Evolutionary conservation across 2,329 filamentous ascomycete genomes (phyloP).

Genomic region (Periconia digitata): DNA sequence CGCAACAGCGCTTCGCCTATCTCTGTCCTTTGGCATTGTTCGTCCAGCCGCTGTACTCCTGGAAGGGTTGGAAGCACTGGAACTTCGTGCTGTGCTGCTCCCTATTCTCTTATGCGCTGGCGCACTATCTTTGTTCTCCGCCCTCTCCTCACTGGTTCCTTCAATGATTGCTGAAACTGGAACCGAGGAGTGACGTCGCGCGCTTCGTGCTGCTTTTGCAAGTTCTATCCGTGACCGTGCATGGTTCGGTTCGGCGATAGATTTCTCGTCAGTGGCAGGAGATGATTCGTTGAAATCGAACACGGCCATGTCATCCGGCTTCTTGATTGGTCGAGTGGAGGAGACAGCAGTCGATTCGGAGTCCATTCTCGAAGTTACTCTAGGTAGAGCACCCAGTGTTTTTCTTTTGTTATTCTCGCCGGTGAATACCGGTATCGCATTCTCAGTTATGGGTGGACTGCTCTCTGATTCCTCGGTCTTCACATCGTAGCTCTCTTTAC

Average conservation of each 20-base stretch:
- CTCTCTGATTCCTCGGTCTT: conserved; percentile 21
- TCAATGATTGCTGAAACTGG: conserved; percentile 16
- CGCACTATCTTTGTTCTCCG: conserved; percentile 17
- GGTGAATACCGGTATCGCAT: conserved; percentile 38
- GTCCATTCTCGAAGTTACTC: not conserved
- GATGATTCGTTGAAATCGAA: conserved; percentile 43
- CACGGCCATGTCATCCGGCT: conserved; percentile 36
- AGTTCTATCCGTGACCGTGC: conserved; percentile 29
- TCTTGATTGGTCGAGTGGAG: conserved; percentile 7
- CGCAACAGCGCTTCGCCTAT: conserved; percentile 5
- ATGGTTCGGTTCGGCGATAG: not conserved
- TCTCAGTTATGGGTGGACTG: conserved; percentile 31
- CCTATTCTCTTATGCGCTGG: conserved; percentile 29
- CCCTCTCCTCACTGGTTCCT: conserved; percentile 1
- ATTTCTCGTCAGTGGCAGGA: conserved; percentile 18
- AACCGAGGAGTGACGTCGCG: conserved; percentile 38
- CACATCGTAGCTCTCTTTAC: conserved; percentile 16
- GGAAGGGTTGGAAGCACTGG: conserved; percentile 14
- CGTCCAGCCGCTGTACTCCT: conserved; percentile 21
- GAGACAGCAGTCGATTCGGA: not conserved
- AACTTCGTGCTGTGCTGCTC: conserved; percentile 24
- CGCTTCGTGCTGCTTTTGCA: conserved; percentile 29
- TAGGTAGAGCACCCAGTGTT: conserved; percentile 3
- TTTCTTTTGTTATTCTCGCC: conserved; percentile 31
- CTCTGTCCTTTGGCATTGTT: conserved; percentile 18